Percentiles rank a stretch among this genome's conserved stretches.
Evolutionary conservation across 1,284 basidiomycete genomes (phyloP).

Genomic region (Pterulicium gracile): DNA sequence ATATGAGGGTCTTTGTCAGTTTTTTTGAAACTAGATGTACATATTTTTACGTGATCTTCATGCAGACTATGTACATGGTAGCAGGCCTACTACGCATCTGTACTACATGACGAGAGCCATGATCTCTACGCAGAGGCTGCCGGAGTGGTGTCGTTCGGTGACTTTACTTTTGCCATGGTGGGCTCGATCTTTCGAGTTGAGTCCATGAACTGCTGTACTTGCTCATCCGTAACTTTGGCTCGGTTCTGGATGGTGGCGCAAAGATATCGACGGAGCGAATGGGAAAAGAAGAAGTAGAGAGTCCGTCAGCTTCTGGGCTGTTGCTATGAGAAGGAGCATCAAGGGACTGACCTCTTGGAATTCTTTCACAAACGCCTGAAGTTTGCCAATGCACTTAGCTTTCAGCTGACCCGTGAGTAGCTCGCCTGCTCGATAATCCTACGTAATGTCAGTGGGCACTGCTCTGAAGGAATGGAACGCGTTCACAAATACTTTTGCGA

Average conservation of each 20-base stretch:
- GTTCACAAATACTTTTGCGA: constrained; percentile 62
- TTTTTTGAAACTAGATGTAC: not conserved
- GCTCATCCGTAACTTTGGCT: constrained; percentile 73
- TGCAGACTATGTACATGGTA: not conserved
- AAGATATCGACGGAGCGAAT: constrained; percentile 5
- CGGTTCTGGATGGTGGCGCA: constrained; percentile 45
- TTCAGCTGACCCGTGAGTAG: constrained; percentile 92
- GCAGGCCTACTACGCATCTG: not conserved
- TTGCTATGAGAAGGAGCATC: constrained; percentile 2
- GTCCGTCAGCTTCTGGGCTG: not conserved
- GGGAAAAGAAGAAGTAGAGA: not conserved
- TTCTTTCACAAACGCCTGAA: constrained; percentile 77
- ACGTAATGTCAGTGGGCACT: constrained; percentile 5
- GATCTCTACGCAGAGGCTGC: too few relatives aligned
- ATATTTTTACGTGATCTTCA: not conserved
- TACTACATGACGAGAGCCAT: too few relatives aligned
- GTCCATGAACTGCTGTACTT: constrained; percentile 80
- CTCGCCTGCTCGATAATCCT: constrained; percentile 88
- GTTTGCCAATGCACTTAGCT: constrained; percentile 73
- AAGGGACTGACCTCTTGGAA: constrained; percentile 75
- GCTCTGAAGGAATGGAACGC: constrained; percentile 1
- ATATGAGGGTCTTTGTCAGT: too few relatives aligned
- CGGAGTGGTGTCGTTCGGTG: not conserved
- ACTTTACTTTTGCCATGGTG: constrained; percentile 18
- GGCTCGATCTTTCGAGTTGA: constrained; percentile 69